Evolutionary conservation across 1,284 basidiomycete species (phyloP).

Genomic region (Coniophora puteana): DNA sequence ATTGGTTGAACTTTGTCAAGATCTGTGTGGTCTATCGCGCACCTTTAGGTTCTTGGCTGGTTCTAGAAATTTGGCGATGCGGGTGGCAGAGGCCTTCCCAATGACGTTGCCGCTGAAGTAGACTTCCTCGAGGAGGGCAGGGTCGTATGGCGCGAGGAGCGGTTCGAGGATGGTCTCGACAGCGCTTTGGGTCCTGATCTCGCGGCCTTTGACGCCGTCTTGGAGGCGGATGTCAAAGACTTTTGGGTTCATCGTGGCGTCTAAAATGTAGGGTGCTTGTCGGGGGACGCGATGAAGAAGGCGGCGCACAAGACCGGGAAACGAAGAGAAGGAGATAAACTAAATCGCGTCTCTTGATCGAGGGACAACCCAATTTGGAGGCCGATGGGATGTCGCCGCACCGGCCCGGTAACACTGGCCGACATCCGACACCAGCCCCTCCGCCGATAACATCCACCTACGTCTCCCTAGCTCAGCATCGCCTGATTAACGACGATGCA

Average conservation of each 20-base stretch:
- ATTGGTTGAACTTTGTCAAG: constrained; percentile 5
- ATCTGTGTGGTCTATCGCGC: constrained; percentile 13
- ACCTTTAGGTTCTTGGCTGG: constrained; percentile 76
- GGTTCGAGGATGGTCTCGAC: constrained; percentile 81
- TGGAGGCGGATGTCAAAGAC: constrained; percentile 29
- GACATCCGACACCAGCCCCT: no score
- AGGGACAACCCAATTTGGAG: no score
- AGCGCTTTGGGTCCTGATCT: constrained; percentile 78
- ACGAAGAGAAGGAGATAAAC: constrained; percentile 1
- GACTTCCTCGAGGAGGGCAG: constrained; percentile 77
- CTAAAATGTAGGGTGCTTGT: background rate
- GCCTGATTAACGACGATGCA: no score
- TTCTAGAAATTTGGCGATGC: constrained; percentile 79
- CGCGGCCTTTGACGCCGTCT: no score
- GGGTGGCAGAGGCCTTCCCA: constrained; percentile 87
- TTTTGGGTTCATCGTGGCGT: constrained; percentile 18
- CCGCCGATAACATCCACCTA: no score
- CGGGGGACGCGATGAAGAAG: constrained; percentile 3
- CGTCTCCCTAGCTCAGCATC: no score
- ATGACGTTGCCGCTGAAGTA: constrained; percentile 96
- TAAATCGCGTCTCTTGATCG: no score
- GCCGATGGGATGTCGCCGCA: no score
- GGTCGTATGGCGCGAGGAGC: constrained; percentile 66
- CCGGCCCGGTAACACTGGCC: no score
- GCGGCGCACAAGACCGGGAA: background rate